These are phyloP conservation scores for Aspergillus sp. DNA, from an alignment of 2,329 filamentous ascomycete genomes.

Conservation along the genomic window DNA sequence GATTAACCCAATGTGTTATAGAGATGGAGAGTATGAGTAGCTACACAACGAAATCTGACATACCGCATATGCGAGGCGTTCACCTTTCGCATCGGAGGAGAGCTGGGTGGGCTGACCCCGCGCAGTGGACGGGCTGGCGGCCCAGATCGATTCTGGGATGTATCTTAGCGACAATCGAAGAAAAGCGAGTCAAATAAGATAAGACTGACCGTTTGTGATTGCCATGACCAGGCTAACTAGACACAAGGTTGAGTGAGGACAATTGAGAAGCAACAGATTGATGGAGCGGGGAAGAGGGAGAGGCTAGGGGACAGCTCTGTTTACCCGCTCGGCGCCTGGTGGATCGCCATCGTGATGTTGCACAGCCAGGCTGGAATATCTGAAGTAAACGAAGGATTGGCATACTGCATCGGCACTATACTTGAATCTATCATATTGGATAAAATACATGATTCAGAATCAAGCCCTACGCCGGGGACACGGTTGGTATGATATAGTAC, in stretches of 20 bases:
- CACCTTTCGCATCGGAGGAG: conserved; percentile 84
- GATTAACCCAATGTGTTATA: not conserved
- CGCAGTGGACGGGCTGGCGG: conserved; percentile 79
- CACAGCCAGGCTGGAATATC: not conserved
- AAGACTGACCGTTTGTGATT: conserved; percentile 48
- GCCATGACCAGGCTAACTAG: conserved; percentile 42
- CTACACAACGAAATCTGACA: conserved; percentile 14
- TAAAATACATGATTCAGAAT: conserved; percentile 11
- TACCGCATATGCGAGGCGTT: conserved; percentile 91
- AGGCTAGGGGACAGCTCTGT: not conserved
- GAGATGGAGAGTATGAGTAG: too few relatives aligned
- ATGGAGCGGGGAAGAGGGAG: conserved; percentile 7
- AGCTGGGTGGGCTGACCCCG: conserved; percentile 89
- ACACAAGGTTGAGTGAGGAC: conserved; percentile 11
- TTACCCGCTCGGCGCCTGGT: conserved; percentile 14
- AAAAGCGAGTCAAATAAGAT: not conserved
- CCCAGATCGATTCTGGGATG: conserved; percentile 71
- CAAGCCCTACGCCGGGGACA: not conserved
- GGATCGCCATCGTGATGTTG: conserved; percentile 9
- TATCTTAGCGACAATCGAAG: conserved; percentile 10
- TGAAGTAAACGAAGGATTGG: not conserved
- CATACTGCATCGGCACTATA: not conserved
- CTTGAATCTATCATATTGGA: not conserved
- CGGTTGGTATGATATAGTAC: conserved; percentile 13
- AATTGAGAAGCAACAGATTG: conserved; percentile 11